Evolutionary conservation across 495 filamentous ascomycete species (phyloP), one percentile per base, ranked within the genome.

Genomic region (Chaetomium tenue): DNA sequence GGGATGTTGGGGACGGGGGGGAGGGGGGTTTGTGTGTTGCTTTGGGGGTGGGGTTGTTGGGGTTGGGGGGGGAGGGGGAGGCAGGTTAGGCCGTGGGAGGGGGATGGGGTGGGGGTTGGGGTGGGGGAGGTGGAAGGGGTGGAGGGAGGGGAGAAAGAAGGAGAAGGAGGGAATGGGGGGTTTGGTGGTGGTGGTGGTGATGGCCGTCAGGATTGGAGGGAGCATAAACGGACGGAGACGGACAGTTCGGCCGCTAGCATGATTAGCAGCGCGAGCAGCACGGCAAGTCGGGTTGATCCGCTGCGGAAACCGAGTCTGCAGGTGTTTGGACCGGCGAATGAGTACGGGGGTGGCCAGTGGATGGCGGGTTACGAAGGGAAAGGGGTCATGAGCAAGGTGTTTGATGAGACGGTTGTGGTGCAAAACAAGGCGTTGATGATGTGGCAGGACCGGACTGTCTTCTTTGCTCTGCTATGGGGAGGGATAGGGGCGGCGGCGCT

Each of bases 21-120:
- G 69, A 86, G 84, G 37, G 37, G 55, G 37, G 55, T 58, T 11
- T 58, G 55, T 28, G 1, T 58, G 69, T 85, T 79, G 59, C 74
- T 90, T 0, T 84, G 89, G 68, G 50, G 22, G 55, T 60, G 22
- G 82, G 86, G 67, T 81, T 79, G 65, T 3, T 37, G 33, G 33
- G 1, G 84, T n/a, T n/a, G 89, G 68, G 81, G 50, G n/a, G 53
- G 62, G 22, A 81, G 86, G 67, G 81, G 79, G 65, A 82, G 87
- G 20, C 86, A 89, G 70, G 73, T 90, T 0, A 82, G 85, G 12
- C 87, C 88, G 0, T 91, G 89, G 89, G 88, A 91, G 71, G 50
- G 55, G 9, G 22, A 2, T 44, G 55, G 13, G 15, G 37, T 22
- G 15, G 55, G 2, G 2, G 55, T 39, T 23, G 22, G 20, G 2